A percentile compares a stretch with the other conserved stretches of the same genome.
phyloP scores from a whole-genome alignment of 2,329 filamentous ascomycete genomes.

The Fusarium sambucinum region DNA sequence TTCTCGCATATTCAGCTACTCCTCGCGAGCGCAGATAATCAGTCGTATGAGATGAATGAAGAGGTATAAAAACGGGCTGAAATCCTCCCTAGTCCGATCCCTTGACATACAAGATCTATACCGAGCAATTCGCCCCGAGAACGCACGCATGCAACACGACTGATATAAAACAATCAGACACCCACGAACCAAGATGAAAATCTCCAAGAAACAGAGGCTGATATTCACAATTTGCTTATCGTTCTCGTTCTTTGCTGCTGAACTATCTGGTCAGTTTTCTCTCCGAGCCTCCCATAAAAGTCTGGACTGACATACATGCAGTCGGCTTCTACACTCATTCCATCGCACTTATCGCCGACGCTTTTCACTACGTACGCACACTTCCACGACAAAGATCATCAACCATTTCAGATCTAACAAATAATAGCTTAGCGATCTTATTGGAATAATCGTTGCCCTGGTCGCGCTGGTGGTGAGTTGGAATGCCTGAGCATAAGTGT shows the following conservation, averaged over 20 bases:
- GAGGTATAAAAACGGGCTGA: conserved; percentile 3
- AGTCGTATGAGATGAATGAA: not conserved
- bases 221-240: conserved; percentile 63
- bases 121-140: not conserved
- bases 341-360: conserved; percentile 79
- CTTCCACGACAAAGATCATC: not conserved
- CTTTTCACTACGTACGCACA: conserved; percentile 74
- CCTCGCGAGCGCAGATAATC: conserved; percentile 18
- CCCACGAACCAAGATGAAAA: conserved; percentile 17
- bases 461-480: conserved; percentile 69
- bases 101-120: not conserved
- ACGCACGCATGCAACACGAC: not conserved
- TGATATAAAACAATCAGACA: not conserved
- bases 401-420: conserved; percentile 20
- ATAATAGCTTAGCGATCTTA: conserved; percentile 74
- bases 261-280: conserved; percentile 59
- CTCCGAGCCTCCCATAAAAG: accelerated
- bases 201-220: conserved; percentile 59
- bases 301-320: conserved; percentile 41
- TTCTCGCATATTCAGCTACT: conserved; percentile 9
- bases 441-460: conserved; percentile 76
- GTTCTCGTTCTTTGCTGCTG: conserved; percentile 63
- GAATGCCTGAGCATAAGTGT: not conserved
- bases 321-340: conserved; percentile 78
- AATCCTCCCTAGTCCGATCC: not conserved